Evolutionary conservation across 164 flowering plant species (phyloP).

Genomic region (Akebia trifoliata): DNA sequence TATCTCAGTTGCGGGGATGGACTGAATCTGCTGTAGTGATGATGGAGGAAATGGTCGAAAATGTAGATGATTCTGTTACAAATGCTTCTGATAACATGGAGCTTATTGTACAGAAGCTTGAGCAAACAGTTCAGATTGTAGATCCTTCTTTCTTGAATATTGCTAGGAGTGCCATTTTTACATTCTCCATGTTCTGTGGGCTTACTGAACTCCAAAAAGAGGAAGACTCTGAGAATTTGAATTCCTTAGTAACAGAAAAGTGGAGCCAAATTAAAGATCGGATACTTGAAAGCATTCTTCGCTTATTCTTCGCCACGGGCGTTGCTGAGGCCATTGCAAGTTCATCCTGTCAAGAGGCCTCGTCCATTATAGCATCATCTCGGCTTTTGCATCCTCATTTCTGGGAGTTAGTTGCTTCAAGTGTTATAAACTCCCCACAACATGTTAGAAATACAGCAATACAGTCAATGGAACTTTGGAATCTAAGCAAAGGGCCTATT

Average conservation of each 20-base stretch:
- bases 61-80: constrained; percentile 39
- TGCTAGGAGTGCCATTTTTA: constrained; percentile 53
- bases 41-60: constrained; percentile 84
- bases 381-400: constrained; percentile 46
- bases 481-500: constrained; percentile 71
- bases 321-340: constrained; percentile 66
- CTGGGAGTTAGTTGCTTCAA: constrained; percentile 74
- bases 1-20: constrained; percentile 54
- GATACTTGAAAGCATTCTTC: constrained; percentile 66
- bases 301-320: constrained; percentile 79
- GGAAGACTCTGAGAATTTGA: constrained; percentile 27
- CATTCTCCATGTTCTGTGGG: constrained; percentile 45
- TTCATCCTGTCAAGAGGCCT: constrained; percentile 40
- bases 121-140: constrained; percentile 28
- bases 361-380: constrained; percentile 52
- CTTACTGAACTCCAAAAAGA: constrained; percentile 24
- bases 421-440: constrained; percentile 52
- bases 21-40: constrained; percentile 68
- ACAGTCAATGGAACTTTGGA: constrained; percentile 78
- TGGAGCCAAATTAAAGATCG: constrained; percentile 51
- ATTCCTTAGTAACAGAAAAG: constrained; percentile 32
- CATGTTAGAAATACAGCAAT: constrained; percentile 61
- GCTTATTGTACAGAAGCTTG: constrained; percentile 26
- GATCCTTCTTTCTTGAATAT: constrained; percentile 36
- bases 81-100: constrained; percentile 32